Evolutionary conservation across 2,329 filamentous ascomycete genomes (phyloP), one percentile per base, ranked within the genome.

Genomic region (Diaporthe sp.): DNA sequence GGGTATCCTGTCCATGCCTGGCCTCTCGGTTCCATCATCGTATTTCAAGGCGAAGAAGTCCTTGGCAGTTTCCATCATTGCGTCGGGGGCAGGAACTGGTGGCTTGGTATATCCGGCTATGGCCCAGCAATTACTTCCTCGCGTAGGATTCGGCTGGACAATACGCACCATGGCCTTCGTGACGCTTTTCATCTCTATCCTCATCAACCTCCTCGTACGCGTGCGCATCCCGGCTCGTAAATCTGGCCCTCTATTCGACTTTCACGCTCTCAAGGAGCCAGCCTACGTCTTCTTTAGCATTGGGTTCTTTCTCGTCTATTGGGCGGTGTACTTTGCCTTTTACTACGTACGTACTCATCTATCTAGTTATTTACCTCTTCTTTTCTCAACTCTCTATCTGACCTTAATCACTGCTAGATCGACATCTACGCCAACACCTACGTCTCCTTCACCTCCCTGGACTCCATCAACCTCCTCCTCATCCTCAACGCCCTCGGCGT

Each of bases 21-120:
- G 85, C 25, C 78, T 90, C 44, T 85, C 88, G n/a, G 81, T 91
- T 30, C 82, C 90, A 13, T 85, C 89, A 19, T 91, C 90, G 0
- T 93, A 92, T 72, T 94, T 93, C 77, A 84, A 84, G 12, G 87
- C 81, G n/a, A 88, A 88, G n/a, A 86, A 89, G 5, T 87, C 87
- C 0, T 82, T 93, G 3, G 92, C 92, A 0, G 85, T 93, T 25
- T 90, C 90, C 0, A 85, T 92, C 10, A 86, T 86, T 13, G 89
- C 91, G 0, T 88, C 87, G 0, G 93, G 92, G 1, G 90, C 89
- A 35, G 88, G 87, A 0, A 88, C 88, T 0, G 92, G 92, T 1
- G 92, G 92, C 0, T 83, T 93, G 30, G 85, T 93, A 3, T 94
- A 92, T 78, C 92, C 92, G 0, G 84, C 89, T 2, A 85, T 90